Base-by-base conservation (phyloP, 2,329 filamentous ascomycete species). In the Ophiostoma populinum region DNA sequence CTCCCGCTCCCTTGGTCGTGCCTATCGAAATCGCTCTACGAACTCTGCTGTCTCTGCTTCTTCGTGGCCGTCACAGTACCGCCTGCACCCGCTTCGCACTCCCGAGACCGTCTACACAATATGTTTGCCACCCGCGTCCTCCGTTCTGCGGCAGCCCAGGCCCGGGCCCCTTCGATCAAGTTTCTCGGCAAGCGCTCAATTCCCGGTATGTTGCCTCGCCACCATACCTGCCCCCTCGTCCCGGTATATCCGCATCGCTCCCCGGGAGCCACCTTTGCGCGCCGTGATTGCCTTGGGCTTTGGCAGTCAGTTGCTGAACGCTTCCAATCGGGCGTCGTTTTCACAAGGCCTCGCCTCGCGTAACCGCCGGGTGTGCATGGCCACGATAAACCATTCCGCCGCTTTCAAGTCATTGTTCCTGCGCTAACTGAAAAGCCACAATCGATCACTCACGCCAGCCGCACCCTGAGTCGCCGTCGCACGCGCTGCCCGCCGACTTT, bases 361-460 rank as follows among this genome's bases (percentile, higher is more conserved):
- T n/a, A n/a, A n/a, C n/a, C n/a, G n/a, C n/a, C n/a, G n/a, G n/a
- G n/a, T n/a, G n/a, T n/a, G n/a, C n/a, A n/a, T n/a, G n/a, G n/a
- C n/a, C n/a, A n/a, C n/a, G n/a, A n/a, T n/a, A n/a, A n/a, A n/a
- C n/a, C n/a, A n/a, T n/a, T n/a, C n/a, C n/a, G n/a, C n/a, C n/a
- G n/a, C n/a, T n/a, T n/a, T n/a, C n/a, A n/a, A n/a, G n/a, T n/a
- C n/a, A n/a, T n/a, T n/a, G n/a, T n/a, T n/a, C n/a, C n/a, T n/a
- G n/a, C n/a, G n/a, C 34, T 20, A 8, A 26, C 20, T 12, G 3
- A 20, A 19, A 56, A 83, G 79, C 75, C 47, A 57, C 63, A 39
- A 50, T 83, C 50, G 79, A 85, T 63, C 78, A 83, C 64, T 64
- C 73, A 30, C 77, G 78, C 42, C 67, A 73, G 46, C 68, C 71